Conservation (phyloP, 1,139 yeast species). For the Candida sp. region DNA sequence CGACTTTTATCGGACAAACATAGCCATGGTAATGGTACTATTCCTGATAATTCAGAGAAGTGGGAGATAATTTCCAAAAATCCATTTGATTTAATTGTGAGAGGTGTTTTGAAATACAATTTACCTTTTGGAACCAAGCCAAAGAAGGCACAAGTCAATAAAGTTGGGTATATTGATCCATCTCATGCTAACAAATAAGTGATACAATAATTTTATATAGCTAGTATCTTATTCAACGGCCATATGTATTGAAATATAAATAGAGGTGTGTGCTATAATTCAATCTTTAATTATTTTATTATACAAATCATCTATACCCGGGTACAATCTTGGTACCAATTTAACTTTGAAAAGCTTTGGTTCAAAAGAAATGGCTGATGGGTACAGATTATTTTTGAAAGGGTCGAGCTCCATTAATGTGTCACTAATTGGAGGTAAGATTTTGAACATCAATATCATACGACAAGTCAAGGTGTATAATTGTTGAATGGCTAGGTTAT, state of each 20-base stretch:
- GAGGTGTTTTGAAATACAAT: conserved; percentile 79
- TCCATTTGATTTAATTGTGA: conserved; percentile 81
- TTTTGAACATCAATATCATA: conserved; percentile 29
- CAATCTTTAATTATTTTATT: conserved; percentile 9
- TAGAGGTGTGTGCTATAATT: not conserved
- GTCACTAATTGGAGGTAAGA: conserved; percentile 37
- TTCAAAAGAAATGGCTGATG: conserved; percentile 59
- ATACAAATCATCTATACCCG: conserved; percentile 19
- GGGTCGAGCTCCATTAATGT: conserved; percentile 46
- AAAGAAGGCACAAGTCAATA: conserved; percentile 61
- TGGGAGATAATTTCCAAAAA: conserved; percentile 78
- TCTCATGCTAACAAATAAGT: conserved; percentile 9
- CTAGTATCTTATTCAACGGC: not conserved
- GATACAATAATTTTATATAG: not conserved
- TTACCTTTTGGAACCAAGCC: conserved; percentile 56
- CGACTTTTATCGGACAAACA: conserved; percentile 5
- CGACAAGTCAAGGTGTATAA: conserved; percentile 44
- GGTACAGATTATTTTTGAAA: conserved; percentile 43
- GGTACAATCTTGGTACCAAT: conserved; percentile 18
- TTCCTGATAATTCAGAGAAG: conserved; percentile 46
- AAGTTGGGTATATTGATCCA: conserved; percentile 60
- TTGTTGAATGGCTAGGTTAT: conserved; percentile 58
- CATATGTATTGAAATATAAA: not conserved
- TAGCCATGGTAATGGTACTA: conserved; percentile 13
- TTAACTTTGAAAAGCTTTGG: conserved; percentile 44